Percentiles rank a stretch among this genome's conserved stretches.
Evolutionary conservation across 2,329 filamentous ascomycete genomes (phyloP).

Genomic region (Calonectria henricotiae): DNA sequence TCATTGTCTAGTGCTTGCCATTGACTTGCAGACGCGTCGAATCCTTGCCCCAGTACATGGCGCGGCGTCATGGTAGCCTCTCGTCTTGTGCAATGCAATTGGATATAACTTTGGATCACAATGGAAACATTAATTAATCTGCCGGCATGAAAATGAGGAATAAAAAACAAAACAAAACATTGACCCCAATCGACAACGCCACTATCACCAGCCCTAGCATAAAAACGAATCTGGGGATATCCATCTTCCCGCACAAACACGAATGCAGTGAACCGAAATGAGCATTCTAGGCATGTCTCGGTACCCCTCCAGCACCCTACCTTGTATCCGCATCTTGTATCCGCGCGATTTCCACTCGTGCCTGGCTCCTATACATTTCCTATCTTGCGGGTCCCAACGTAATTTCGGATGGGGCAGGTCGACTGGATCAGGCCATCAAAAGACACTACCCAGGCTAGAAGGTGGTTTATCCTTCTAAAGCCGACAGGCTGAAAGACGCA

Average conservation of each 20-base stretch:
- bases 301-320: slow-evolving; percentile 19
- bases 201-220: slow-evolving; percentile 19
- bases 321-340: slow-evolving; percentile 22
- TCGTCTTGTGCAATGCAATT: neutral
- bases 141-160: slow-evolving; percentile 13
- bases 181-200: slow-evolving; percentile 11
- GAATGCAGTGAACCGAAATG: slow-evolving; percentile 33
- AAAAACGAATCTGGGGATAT: slow-evolving; percentile 13
- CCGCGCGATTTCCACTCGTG: slow-evolving; percentile 27
- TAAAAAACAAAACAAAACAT: slow-evolving; percentile 25
- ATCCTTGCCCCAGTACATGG: slow-evolving; percentile 12
- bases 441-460: slow-evolving; percentile 46
- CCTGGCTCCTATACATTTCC: slow-evolving; percentile 28
- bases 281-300: slow-evolving; percentile 22
- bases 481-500: slow-evolving; percentile 41
- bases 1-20: slow-evolving; percentile 32
- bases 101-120: neutral
- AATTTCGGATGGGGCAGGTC: slow-evolving; percentile 39
- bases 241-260: slow-evolving; percentile 18
- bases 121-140: slow-evolving; percentile 20
- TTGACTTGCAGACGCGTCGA: slow-evolving; percentile 7
- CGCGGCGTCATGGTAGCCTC: neutral
- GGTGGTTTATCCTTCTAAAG: slow-evolving; percentile 43
- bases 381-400: slow-evolving; percentile 28
- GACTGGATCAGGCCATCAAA: slow-evolving; percentile 43